Percentiles rank a stretch among this genome's conserved stretches.
Evolutionary conservation across 352 stramenopile genomes (phyloP).

Genomic region (Thalassiosira mediterranea): DNA sequence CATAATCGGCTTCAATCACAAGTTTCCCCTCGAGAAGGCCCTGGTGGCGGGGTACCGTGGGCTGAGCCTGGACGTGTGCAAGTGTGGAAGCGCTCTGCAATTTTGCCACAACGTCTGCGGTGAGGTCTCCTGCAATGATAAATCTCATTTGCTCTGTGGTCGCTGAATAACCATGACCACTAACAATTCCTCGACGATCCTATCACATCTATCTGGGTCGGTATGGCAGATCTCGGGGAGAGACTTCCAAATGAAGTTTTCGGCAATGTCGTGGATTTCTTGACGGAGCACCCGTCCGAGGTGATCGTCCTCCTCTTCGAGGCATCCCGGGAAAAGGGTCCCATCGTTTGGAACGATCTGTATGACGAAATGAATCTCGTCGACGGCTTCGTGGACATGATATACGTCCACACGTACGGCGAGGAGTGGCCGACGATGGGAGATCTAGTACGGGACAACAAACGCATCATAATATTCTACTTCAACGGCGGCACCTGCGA

Average conservation of each 20-base stretch:
- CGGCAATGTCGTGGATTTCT: constrained; percentile 32
- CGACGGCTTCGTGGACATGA: constrained; percentile 51
- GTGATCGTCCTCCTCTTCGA: constrained; percentile 64
- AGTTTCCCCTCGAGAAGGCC: constrained; percentile 31
- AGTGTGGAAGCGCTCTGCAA: constrained; percentile 54
- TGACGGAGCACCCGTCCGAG: constrained; percentile 49
- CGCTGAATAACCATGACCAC: no score
- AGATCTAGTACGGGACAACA: constrained; percentile 49
- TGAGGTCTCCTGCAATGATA: constrained; percentile 4
- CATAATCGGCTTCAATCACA: constrained; percentile 49
- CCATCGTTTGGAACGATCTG: constrained; percentile 58
- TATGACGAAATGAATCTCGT: constrained; percentile 50
- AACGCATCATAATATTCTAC: constrained; percentile 68
- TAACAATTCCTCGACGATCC: not conserved
- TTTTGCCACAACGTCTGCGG: constrained; percentile 66
- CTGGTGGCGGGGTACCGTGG: constrained; percentile 64
- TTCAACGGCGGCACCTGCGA: constrained; percentile 56
- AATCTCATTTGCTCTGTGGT: no score
- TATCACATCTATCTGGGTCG: not conserved
- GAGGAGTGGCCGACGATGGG: constrained; percentile 53
- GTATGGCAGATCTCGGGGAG: constrained; percentile 26
- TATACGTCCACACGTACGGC: constrained; percentile 51
- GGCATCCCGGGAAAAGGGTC: constrained; percentile 40
- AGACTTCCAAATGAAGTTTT: constrained; percentile 37
- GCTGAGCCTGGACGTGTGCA: constrained; percentile 71